phyloP scores from a whole-genome alignment of 2,329 filamentous ascomycete genomes.

The Stachybotrys chartarum region DNA sequence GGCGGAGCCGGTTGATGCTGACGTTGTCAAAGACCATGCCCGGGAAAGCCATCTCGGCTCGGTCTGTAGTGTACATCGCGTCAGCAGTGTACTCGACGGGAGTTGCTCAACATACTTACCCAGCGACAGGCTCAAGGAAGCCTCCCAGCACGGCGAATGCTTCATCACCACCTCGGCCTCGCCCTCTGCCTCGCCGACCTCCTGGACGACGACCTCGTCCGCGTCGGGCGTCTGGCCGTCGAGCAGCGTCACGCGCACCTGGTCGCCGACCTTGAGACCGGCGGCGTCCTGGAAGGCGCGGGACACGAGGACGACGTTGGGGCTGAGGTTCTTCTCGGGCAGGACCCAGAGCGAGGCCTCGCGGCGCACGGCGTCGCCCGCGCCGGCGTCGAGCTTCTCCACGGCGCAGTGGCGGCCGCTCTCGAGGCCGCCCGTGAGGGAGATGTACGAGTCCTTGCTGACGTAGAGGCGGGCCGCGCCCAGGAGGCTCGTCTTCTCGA shows the following conservation, averaged over 20 bases:
- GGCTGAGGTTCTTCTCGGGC: constrained; percentile 55
- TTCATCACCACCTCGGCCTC: constrained; percentile 14
- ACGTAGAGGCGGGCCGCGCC: constrained; percentile 41
- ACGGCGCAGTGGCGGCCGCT: constrained; percentile 35
- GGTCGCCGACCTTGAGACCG: constrained; percentile 64
- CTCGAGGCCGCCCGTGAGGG: constrained; percentile 34
- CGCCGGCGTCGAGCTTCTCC: constrained; percentile 20
- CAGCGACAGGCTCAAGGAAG: constrained; percentile 22
- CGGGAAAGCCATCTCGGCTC: constrained; percentile 61
- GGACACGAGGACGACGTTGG: constrained; percentile 64
- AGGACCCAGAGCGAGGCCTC: constrained; percentile 45
- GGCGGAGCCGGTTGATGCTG: constrained; percentile 19
- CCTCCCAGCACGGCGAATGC: constrained; percentile 28
- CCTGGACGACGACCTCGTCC: constrained; percentile 51
- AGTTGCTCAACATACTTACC: constrained; percentile 13
- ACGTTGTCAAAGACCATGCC: constrained; percentile 65
- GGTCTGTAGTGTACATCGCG: constrained; percentile 27
- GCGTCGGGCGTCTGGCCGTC: constrained; percentile 47
- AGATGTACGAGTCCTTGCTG: constrained; percentile 38
- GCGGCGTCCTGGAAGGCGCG: constrained; percentile 67
- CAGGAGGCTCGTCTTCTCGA: constrained; percentile 32
- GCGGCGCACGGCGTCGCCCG: constrained; percentile 16
- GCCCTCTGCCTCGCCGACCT: constrained; percentile 33
- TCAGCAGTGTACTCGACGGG: not conserved
- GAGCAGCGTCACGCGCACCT: constrained; percentile 49